Evolutionary conservation across 176 grass and related monocot genomes (phyloP).

Genomic region (Musa itinerans): DNA sequence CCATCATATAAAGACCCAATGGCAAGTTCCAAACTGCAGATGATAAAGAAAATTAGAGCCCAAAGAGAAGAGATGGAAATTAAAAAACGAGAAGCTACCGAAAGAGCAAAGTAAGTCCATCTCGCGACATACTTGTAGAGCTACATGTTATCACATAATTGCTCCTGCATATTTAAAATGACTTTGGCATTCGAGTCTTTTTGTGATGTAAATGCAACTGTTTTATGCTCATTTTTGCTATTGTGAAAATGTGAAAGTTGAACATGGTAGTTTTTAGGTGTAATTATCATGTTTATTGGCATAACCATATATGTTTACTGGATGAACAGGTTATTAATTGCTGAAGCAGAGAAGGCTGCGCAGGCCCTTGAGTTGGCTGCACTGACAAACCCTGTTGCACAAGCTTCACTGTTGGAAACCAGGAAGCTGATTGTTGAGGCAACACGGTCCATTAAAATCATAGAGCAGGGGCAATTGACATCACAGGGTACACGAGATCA

Average conservation of each 20-base stretch:
- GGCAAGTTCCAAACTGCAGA: conserved; percentile 60
- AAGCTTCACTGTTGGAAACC: conserved; percentile 68
- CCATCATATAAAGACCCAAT: conserved; percentile 79
- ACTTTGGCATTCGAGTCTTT: not conserved
- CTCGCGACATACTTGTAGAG: not conserved
- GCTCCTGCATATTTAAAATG: not conserved
- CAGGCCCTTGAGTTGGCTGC: conserved; percentile 60
- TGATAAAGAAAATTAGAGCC: conserved; percentile 80
- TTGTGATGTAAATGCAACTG: not conserved
- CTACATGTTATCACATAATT: too few species aligned
- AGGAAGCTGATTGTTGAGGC: conserved; percentile 69
- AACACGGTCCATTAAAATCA: conserved; percentile 35
- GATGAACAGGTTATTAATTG: conserved; percentile 59
- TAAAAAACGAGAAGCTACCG: conserved; percentile 61
- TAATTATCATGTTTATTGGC: too few species aligned
- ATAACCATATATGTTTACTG: not conserved
- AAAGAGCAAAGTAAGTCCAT: conserved; percentile 63
- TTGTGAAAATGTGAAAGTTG: too few species aligned
- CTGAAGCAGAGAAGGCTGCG: conserved; percentile 70
- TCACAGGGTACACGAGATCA: not conserved
- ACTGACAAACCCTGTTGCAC: conserved; percentile 45
- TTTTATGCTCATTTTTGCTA: too few species aligned
- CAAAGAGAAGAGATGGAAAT: conserved; percentile 51
- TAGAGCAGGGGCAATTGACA: conserved; percentile 16
- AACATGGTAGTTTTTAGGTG: not conserved